Conservation (phyloP, 2,329 filamentous ascomycete species). For the Calonectria naviculata region DNA sequence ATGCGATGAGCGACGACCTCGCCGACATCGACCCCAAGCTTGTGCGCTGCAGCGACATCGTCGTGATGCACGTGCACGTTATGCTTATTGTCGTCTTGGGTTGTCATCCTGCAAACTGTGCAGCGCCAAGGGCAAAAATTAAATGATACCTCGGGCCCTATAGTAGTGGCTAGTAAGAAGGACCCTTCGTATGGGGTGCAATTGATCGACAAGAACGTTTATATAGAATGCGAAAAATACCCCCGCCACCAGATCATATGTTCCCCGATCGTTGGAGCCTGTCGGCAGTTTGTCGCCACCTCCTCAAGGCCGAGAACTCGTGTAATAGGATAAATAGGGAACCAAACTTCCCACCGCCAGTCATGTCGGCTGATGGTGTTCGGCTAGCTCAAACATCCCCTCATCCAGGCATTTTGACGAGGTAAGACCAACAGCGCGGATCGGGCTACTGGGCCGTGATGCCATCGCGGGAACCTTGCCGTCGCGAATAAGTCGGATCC, state of each 20-base stretch:
- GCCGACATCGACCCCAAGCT: slow-evolving; percentile 32
- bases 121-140: not conserved
- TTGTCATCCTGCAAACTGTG: not conserved
- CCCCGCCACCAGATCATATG: not conserved
- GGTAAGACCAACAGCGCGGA: not conserved
- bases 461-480: slow-evolving; percentile 20
- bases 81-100: slow-evolving; percentile 14
- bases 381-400: not conserved
- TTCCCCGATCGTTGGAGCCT: not conserved
- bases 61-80: slow-evolving; percentile 26
- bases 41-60: slow-evolving; percentile 29
- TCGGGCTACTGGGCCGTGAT: slow-evolving; percentile 22
- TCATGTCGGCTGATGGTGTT: not conserved
- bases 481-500: not conserved
- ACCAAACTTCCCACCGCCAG: not conserved
- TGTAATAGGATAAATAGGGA: slow-evolving; percentile 15
- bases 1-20: slow-evolving; percentile 35
- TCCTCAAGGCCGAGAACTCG: not conserved
- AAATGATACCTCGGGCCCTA: not conserved
- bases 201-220: slow-evolving; percentile 2
- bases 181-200: not conserved
- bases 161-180: not conserved
- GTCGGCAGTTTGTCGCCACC: slow-evolving; percentile 10
- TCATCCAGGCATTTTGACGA: not conserved
- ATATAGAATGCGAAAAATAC: slow-evolving; percentile 10